Base-by-base conservation (phyloP, 345 rosid species). In the Pugionium dolabratum region DNA sequence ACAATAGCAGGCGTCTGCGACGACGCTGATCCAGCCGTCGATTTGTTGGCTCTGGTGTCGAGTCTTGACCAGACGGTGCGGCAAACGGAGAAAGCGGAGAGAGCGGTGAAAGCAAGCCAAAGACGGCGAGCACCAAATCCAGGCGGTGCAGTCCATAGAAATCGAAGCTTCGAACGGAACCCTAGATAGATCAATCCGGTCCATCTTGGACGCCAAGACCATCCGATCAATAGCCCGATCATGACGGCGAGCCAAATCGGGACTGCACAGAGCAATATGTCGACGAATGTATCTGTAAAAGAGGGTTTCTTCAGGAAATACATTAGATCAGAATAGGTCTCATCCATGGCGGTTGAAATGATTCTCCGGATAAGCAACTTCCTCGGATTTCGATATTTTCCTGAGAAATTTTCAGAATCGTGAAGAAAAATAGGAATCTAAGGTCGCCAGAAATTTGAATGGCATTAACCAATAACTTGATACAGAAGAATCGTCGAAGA, bases 181-280 rank as follows among this genome's bases (percentile, higher is more conserved):
- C 97, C 97, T 41, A 94, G 77, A 54, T 85, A 94, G 32, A 94
- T 69, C 80, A 94, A 80, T 4, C 95, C 75, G 10, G 99, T 94
- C 97, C 99, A 94, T 58, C 95, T 77, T 0, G 99, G 99, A 33
- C 99, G 86, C 97, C 99, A 91, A 7, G 99, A 79, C 99, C 99
- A 94, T 52, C 99, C 99, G 78, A 91, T 88, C 39, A 91, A 60
- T 64, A 91, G 88, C 2, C 99, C 99, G 76, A 94, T 91, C 99
- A 83, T 88, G 28, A 94, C 86, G 46, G 97, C 95, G 2, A 90
- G 87, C 99, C 99, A 90, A 74, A 94, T 91, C 75, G 99, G 99
- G 2, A 94, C 99, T 29, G 96, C 91, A 53, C 99, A 94, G 2
- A 91, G 86, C 73, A 94, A 63, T 65, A 91, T 84, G 88, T 94